These are phyloP conservation scores for Lachnellula willkommii DNA, from an alignment of 2,329 filamentous ascomycete genomes.

Conservation along the genomic window DNA sequence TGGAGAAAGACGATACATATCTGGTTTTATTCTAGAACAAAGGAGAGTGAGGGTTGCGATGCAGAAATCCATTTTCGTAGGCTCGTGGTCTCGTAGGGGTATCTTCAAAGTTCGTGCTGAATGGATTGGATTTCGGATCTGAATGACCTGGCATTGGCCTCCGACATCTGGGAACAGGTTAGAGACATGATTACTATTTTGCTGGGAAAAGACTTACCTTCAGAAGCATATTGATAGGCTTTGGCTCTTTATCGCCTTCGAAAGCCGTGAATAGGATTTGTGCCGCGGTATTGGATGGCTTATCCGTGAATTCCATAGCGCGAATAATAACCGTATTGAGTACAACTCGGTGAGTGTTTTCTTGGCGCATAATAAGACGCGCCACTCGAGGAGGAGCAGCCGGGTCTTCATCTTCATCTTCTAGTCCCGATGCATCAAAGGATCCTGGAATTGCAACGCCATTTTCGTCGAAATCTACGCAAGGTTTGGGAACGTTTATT, in stretches of 20 bases:
- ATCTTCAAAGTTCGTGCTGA: conserved; percentile 29
- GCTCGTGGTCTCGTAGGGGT: neutral
- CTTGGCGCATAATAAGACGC: conserved; percentile 84
- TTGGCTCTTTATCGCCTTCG: conserved; percentile 49
- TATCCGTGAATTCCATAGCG: conserved; percentile 73
- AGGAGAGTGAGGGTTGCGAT: conserved; percentile 10
- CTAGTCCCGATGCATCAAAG: conserved; percentile 52
- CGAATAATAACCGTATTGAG: conserved; percentile 79
- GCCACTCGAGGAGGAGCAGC: conserved; percentile 43
- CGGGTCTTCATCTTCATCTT: conserved; percentile 34
- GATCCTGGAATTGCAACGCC: conserved; percentile 45
- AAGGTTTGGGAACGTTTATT: conserved; percentile 65
- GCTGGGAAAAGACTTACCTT: conserved; percentile 42
- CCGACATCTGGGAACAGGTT: conserved; percentile 25
- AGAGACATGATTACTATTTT: neutral
- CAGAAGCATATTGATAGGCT: conserved; percentile 54
- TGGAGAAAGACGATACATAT: conserved; percentile 12
- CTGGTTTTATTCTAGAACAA: conserved; percentile 22
- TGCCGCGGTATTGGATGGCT: conserved; percentile 48
- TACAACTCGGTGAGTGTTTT: conserved; percentile 80
- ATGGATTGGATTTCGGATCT: conserved; percentile 32
- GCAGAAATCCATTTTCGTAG: neutral
- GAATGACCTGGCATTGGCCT: conserved; percentile 30
- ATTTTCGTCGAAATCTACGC: conserved; percentile 50
- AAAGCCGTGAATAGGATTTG: conserved; percentile 64